Evolutionary conservation across 768 basidiomycete genomes (phyloP), one percentile per base, ranked within the genome.

Genomic region (Macrolepiota albuminosa): DNA sequence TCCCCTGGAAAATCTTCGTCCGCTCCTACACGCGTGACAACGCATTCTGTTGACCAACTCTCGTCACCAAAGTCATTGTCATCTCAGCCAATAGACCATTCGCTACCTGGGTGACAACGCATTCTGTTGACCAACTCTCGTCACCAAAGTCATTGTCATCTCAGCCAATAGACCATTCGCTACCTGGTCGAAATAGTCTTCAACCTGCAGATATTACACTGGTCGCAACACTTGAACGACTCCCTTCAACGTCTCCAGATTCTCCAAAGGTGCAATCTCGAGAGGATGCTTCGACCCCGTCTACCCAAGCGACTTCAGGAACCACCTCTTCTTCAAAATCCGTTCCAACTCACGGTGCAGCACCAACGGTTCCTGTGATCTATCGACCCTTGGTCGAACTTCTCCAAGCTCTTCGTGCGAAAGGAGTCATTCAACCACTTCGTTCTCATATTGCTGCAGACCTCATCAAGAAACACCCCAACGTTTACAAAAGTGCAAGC

Each of bases 401-500:
- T 33, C 71, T 82, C 24, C 62, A 70, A 50, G 61, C 54, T 16
- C 37, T 72, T 48, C 71, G 67, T 39, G 56, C 61, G 9, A 70
- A 71, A n/a, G 80, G 80, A 5, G 40, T 60, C 24, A 14, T 46
- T 13, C 61, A 61, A 26, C 67, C 73, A 31, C 67, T 72, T 5
- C 75, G 80, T 54, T 77, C 77, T n/a, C 14, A 49, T 0, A 54
- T 84, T 11, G 76, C 72, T 10, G 51, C 64, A 39, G 61, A 63
- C 13, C 62, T 84, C 8, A 55, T 66, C n/a, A 56, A 11, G 6
- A 59, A 64, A 39, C 65, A 66, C 48, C 62, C 56, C 14, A 24
- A 0, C 5, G 65, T 75, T 1, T 81, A 80, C 56, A 62, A 66
- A 63, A 64, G 64, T 37, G 79, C 77, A n/a, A 75, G 77, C 3